phyloP scores from a whole-genome alignment of 345 rosid genomes.

The Zanthoxylum bungeanum region DNA sequence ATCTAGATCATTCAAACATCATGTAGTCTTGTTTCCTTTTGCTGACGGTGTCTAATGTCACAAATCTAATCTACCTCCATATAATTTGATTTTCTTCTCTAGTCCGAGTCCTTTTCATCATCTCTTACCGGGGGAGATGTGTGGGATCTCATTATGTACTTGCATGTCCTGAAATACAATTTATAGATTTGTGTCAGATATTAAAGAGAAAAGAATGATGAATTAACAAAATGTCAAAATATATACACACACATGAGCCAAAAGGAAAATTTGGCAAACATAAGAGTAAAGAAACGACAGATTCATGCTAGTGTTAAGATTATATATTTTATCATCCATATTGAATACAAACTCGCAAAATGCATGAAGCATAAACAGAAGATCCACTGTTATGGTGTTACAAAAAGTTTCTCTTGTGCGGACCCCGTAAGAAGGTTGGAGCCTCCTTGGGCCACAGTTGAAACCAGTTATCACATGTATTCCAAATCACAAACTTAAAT shows the following conservation, averaged over 20 bases:
- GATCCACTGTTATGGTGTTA: background rate
- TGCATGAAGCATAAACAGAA: background rate
- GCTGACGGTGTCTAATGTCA: background rate
- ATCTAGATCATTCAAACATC: background rate
- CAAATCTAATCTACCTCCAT: conserved; percentile 17
- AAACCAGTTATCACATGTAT: too few species aligned
- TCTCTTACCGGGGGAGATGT: conserved; percentile 6
- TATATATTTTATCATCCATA: background rate
- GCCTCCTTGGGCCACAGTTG: background rate
- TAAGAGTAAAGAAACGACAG: background rate
- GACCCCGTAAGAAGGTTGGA: background rate
- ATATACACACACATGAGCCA: background rate
- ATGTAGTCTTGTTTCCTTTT: background rate
- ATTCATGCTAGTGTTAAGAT: too few species aligned
- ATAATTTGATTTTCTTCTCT: conserved; percentile 13
- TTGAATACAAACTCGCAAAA: background rate
- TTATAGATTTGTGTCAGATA: background rate
- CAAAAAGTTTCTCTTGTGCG: background rate
- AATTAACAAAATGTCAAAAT: background rate
- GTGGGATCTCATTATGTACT: conserved; percentile 20
- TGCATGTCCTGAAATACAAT: conserved; percentile 23
- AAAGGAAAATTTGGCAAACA: background rate
- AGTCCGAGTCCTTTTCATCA: too few species aligned
- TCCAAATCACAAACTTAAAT: background rate
- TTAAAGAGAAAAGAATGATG: background rate